These are phyloP conservation scores for Eucalyptus tenuipes DNA, from an alignment of 345 rosid genomes.

Conservation along the genomic window DNA sequence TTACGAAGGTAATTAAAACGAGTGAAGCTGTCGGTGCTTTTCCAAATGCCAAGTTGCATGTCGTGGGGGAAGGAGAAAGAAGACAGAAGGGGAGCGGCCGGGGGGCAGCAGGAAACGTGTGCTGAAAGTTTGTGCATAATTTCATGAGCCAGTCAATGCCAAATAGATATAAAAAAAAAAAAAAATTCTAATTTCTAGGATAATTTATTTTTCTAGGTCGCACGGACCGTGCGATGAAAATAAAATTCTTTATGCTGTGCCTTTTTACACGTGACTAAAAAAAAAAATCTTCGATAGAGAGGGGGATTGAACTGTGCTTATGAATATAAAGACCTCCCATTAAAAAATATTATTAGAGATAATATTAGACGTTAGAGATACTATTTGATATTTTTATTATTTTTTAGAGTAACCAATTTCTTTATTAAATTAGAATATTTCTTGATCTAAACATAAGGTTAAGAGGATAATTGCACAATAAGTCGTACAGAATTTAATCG, in stretches of 20 bases:
- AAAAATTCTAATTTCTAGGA: not conserved
- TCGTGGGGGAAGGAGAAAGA: too few species aligned
- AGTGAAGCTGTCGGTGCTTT: not conserved
- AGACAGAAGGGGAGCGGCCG: too few species aligned
- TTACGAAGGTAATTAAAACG: not conserved
- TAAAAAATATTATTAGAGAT: not conserved
- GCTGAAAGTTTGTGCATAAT: not conserved
- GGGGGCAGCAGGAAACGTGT: not conserved
- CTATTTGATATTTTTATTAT: not conserved
- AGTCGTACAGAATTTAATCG: not conserved
- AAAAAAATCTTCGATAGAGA: not conserved
- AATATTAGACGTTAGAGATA: not conserved
- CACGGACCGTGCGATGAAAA: not conserved
- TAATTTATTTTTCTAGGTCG: not conserved
- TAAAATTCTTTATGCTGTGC: not conserved
- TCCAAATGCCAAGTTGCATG: not conserved
- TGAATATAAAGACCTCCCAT: not conserved
- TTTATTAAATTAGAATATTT: not conserved
- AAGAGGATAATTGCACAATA: not conserved
- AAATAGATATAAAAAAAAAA: not conserved
- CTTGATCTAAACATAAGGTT: not conserved
- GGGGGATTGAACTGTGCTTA: not conserved
- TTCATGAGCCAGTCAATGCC: not conserved
- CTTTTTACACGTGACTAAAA: not conserved
- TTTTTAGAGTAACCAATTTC: not conserved